phyloP scores from a whole-genome alignment of 2,329 filamentous ascomycete species.

The Periconia digitata region DNA sequence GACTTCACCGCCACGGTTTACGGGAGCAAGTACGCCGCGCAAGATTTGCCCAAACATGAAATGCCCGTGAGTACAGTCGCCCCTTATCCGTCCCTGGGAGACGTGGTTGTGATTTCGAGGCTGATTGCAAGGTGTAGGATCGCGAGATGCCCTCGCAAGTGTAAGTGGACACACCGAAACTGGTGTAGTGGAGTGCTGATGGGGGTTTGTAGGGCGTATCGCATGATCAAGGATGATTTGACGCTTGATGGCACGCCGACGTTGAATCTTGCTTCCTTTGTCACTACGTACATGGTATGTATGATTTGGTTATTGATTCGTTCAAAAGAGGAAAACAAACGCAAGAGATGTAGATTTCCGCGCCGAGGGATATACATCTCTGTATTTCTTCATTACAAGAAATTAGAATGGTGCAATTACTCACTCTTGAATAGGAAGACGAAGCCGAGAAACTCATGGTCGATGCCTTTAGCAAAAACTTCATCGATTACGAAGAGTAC shows the following conservation, averaged over 20 bases:
- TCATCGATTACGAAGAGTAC: slow-evolving; percentile 59
- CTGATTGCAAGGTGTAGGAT: slow-evolving; percentile 18
- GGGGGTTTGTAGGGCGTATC: slow-evolving; percentile 64
- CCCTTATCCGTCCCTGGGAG: too few relatives aligned
- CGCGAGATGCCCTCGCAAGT: slow-evolving; percentile 85
- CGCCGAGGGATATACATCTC: too few relatives aligned
- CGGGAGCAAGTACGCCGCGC: slow-evolving; percentile 77
- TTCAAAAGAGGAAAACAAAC: too few relatives aligned
- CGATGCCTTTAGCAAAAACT: slow-evolving; percentile 92
- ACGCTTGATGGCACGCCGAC: slow-evolving; percentile 73
- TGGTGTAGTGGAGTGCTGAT: neutral
- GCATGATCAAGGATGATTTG: slow-evolving; percentile 88
- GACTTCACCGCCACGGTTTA: slow-evolving; percentile 80
- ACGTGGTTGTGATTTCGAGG: neutral
- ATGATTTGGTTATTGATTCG: neutral
- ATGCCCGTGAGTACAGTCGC: slow-evolving; percentile 68
- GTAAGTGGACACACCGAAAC: slow-evolving; percentile 11
- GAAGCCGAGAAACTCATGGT: slow-evolving; percentile 96
- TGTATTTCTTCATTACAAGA: neutral
- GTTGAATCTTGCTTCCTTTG: slow-evolving; percentile 80
- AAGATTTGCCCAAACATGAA: slow-evolving; percentile 78
- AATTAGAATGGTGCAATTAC: neutral
- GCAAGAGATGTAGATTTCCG: neutral
- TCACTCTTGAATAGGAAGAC: slow-evolving; percentile 65
- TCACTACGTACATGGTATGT: slow-evolving; percentile 95